These are phyloP conservation scores for Fusarium chlamydosporum DNA, from an alignment of 2,329 filamentous ascomycete genomes.

Conservation along the genomic window DNA sequence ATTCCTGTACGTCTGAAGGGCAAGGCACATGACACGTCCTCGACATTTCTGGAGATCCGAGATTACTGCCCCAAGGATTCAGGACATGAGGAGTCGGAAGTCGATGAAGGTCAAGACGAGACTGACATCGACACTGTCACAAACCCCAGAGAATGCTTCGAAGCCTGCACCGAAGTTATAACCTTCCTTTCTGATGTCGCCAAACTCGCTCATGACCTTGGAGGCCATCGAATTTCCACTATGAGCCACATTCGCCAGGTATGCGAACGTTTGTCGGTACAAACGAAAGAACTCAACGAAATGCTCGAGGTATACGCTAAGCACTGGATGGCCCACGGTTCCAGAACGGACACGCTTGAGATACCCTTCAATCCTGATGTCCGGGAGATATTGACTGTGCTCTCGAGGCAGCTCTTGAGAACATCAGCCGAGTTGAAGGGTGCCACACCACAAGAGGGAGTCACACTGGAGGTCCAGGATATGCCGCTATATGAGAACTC, in stretches of 20 bases:
- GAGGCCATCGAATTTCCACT: conserved; percentile 36
- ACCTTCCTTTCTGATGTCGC: conserved; percentile 5
- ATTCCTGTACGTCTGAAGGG: neutral
- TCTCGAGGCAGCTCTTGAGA: conserved; percentile 3
- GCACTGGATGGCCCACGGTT: conserved; percentile 30
- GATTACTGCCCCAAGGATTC: neutral
- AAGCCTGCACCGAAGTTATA: conserved; percentile 15
- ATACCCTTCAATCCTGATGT: conserved; percentile 38
- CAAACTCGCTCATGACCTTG: conserved; percentile 10
- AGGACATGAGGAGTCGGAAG: no score
- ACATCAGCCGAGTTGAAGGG: conserved; percentile 7
- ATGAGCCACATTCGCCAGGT: conserved; percentile 27
- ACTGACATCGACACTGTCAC: neutral
- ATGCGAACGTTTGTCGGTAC: conserved; percentile 27
- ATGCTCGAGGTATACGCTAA: conserved; percentile 36
- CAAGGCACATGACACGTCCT: neutral
- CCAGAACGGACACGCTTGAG: conserved; percentile 17
- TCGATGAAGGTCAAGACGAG: neutral
- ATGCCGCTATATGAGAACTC: conserved; percentile 33
- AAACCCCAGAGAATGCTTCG: conserved; percentile 26
- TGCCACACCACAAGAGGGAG: neutral
- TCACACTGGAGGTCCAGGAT: neutral
- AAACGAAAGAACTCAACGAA: conserved; percentile 33
- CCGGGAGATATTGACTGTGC: conserved; percentile 26
- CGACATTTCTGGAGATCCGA: neutral